Evolutionary conservation across 345 rosid species (phyloP).

Genomic region (Kernera saxatilis): DNA sequence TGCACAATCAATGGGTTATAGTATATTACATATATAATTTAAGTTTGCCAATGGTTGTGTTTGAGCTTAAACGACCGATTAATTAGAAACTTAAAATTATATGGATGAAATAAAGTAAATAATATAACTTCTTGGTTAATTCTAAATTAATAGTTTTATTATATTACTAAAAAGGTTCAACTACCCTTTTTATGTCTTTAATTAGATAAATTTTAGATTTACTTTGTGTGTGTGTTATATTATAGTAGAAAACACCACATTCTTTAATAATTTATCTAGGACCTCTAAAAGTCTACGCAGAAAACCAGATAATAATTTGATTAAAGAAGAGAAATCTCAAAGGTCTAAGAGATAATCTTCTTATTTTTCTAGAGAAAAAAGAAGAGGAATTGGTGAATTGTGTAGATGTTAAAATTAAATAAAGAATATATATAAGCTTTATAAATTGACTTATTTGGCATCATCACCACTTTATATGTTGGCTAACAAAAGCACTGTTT

Average conservation of each 20-base stretch:
- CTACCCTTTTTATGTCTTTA: neutral
- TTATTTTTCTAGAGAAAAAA: neutral
- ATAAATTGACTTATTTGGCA: slow-evolving; percentile 47
- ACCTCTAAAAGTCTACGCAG: neutral
- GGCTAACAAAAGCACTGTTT: slow-evolving; percentile 32
- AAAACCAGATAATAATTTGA: neutral
- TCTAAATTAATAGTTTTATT: neutral
- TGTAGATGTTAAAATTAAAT: slow-evolving; percentile 3
- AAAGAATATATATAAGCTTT: slow-evolving; percentile 26
- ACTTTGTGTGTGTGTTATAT: neutral
- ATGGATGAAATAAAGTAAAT: neutral
- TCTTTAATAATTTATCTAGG: neutral
- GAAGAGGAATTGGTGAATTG: neutral
- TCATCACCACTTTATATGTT: slow-evolving; percentile 28
- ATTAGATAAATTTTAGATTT: neutral
- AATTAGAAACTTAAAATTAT: neutral
- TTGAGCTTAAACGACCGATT: neutral
- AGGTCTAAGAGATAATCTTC: neutral
- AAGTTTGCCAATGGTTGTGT: too few species aligned
- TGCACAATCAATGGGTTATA: neutral
- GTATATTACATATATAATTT: neutral
- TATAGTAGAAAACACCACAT: neutral
- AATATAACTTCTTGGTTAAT: neutral
- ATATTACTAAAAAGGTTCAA: neutral
- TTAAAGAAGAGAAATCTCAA: neutral